phyloP scores from a whole-genome alignment of 2,329 filamentous ascomycete genomes.

The Arthrinium puccinioides region DNA sequence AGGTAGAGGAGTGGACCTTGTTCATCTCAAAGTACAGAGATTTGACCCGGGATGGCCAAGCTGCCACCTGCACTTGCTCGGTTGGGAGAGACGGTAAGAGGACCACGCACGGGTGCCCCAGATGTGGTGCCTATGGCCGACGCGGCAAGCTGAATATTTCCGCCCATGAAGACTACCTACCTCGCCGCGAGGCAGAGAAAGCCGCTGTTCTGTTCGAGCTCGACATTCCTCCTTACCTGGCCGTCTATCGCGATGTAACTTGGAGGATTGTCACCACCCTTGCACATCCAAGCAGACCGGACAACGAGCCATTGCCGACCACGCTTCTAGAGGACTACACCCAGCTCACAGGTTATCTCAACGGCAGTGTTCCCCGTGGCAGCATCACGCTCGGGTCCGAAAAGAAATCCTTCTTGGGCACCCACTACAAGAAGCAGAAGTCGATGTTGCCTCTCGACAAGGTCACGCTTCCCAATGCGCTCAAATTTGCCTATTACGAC shows the following conservation, averaged over 20 bases:
- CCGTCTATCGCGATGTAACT: constrained; percentile 43
- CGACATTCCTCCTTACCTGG: constrained; percentile 32
- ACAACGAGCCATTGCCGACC: constrained; percentile 13
- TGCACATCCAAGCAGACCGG: constrained; percentile 18
- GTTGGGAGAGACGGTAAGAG: constrained; percentile 16
- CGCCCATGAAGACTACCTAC: constrained; percentile 43
- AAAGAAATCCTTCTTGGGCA: not conserved
- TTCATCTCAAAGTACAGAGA: constrained; percentile 16
- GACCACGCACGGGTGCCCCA: constrained; percentile 30
- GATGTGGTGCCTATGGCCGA: constrained; percentile 30
- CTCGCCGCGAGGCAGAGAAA: constrained; percentile 22
- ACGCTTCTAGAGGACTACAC: not conserved
- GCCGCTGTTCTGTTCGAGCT: constrained; percentile 47
- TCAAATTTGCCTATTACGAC: not conserved
- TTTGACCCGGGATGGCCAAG: constrained; percentile 24
- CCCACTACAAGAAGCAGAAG: constrained; percentile 1
- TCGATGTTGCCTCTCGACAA: not conserved
- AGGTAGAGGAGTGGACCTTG: constrained; percentile 8
- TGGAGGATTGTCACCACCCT: constrained; percentile 37
- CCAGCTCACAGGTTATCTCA: not conserved
- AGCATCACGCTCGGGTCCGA: not conserved
- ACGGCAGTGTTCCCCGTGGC: not conserved
- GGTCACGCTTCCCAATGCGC: not conserved
- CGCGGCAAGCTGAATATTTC: constrained; percentile 33
- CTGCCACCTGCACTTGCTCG: constrained; percentile 23